Conservation (phyloP, 208 protist genomes). For the Eutreptiella sp. region DNA sequence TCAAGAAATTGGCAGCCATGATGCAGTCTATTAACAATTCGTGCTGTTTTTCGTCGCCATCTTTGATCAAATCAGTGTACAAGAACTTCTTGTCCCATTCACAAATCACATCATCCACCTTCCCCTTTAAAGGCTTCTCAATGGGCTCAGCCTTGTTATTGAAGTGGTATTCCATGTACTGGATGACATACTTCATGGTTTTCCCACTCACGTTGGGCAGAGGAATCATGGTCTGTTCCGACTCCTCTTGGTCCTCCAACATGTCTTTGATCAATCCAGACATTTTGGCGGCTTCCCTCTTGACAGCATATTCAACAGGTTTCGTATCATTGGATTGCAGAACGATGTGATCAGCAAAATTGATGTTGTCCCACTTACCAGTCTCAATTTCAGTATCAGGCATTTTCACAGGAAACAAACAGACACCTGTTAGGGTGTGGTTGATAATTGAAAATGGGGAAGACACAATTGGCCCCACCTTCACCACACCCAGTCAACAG, state of each 20-base stretch:
- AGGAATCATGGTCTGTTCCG: conserved; percentile 67
- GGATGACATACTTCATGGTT: conserved; percentile 75
- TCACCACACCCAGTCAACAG: no score
- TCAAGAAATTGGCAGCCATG: conserved; percentile 87
- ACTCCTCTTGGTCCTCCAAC: conserved; percentile 65
- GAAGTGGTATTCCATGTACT: conserved; percentile 87
- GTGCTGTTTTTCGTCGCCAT: conserved; percentile 66
- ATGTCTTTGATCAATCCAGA: conserved; percentile 77
- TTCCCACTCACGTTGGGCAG: conserved; percentile 79
- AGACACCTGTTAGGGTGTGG: no score
- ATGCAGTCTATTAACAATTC: conserved; percentile 82
- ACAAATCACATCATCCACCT: conserved; percentile 69
- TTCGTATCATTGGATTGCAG: conserved; percentile 72
- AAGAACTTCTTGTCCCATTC: conserved; percentile 77
- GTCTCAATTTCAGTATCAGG: conserved; percentile 1
- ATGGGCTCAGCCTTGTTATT: conserved; percentile 62
- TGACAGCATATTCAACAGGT: conserved; percentile 67
- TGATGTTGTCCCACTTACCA: conserved; percentile 43
- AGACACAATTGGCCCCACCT: no score
- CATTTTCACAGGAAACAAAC: conserved; percentile 3
- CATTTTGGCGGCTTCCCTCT: conserved; percentile 69
- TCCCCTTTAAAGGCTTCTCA: conserved; percentile 73
- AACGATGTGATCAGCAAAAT: conserved; percentile 72
- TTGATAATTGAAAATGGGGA: no score
- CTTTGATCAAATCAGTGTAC: conserved; percentile 66